These are phyloP conservation scores for Vachellia collinsii DNA, from an alignment of 306 rosid species.

Conservation along the genomic window DNA sequence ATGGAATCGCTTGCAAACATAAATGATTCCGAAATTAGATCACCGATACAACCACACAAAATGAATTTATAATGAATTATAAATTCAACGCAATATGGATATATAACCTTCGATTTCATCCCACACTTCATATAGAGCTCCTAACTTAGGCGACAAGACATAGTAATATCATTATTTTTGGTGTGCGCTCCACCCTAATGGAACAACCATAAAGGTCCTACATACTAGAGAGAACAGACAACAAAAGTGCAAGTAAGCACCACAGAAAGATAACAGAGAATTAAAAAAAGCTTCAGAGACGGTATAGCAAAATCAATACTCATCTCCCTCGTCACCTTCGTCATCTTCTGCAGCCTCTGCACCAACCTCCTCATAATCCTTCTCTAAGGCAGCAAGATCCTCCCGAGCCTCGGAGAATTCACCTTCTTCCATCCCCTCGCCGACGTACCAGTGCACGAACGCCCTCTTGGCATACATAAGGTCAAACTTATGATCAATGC, in stretches of 20 bases:
- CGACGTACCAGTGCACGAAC: slow-evolving; percentile 88
- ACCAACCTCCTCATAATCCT: slow-evolving; percentile 86
- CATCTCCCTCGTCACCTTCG: slow-evolving; percentile 70
- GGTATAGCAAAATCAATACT: slow-evolving; percentile 48
- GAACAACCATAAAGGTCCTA: slow-evolving; percentile 14
- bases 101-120: not conserved
- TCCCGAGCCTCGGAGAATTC: slow-evolving; percentile 95
- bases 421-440: slow-evolving; percentile 94
- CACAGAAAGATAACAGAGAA: not conserved
- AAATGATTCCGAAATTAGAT: not conserved
- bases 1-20: not conserved
- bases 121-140: not conserved
- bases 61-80: not conserved
- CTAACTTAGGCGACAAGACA: not conserved
- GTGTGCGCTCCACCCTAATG: not conserved
- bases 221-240: not conserved
- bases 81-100: not conserved
- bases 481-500: slow-evolving; percentile 54
- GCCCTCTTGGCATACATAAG: slow-evolving; percentile 68
- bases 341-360: slow-evolving; percentile 80
- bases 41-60: not conserved
- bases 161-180: slow-evolving; percentile 16
- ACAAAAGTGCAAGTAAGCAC: not conserved
- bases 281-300: not conserved
- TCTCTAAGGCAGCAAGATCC: slow-evolving; percentile 79